Percentiles rank a stretch among this genome's conserved stretches.
Evolutionary conservation across 2,329 filamentous ascomycete species (phyloP).

Genomic region (Talaromyces sp.): DNA sequence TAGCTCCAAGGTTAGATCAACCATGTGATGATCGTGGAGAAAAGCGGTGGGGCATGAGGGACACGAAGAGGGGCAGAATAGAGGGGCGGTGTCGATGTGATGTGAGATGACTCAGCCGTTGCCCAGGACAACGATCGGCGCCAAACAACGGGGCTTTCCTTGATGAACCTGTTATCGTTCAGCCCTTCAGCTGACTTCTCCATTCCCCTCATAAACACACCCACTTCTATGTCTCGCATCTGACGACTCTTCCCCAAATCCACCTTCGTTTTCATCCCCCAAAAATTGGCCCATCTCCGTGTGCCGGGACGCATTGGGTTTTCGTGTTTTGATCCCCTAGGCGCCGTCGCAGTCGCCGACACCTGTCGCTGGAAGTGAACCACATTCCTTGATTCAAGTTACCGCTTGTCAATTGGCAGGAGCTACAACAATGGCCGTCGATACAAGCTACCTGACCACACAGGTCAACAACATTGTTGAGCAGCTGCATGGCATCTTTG

Average conservation of each 20-base stretch:
- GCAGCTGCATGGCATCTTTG: slow-evolving; percentile 91
- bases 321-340: slow-evolving; percentile 23
- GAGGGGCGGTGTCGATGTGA: background rate
- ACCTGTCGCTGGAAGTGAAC: slow-evolving; percentile 16
- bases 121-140: slow-evolving; percentile 35
- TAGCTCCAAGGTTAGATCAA: slow-evolving; percentile 12
- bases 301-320: slow-evolving; percentile 22
- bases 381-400: slow-evolving; percentile 17
- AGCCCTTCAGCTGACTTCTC: slow-evolving; percentile 12
- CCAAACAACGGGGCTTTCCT: slow-evolving; percentile 33
- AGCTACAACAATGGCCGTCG: slow-evolving; percentile 61
- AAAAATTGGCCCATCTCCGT: slow-evolving; percentile 16
- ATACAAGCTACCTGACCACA: slow-evolving; percentile 88
- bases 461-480: slow-evolving; percentile 94
- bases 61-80: slow-evolving; percentile 34
- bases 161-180: slow-evolving; percentile 28
- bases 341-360: slow-evolving; percentile 17
- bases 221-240: slow-evolving; percentile 21
- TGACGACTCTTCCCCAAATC: slow-evolving; percentile 13
- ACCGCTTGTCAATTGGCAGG: slow-evolving; percentile 8
- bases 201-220: slow-evolving; percentile 28
- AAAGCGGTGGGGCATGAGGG: slow-evolving; percentile 30
- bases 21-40: slow-evolving; percentile 14
- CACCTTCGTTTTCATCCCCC: slow-evolving; percentile 20
- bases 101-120: slow-evolving; percentile 41